phyloP scores from a whole-genome alignment of 2,329 filamentous ascomycete genomes.

The Fusarium compactum region DNA sequence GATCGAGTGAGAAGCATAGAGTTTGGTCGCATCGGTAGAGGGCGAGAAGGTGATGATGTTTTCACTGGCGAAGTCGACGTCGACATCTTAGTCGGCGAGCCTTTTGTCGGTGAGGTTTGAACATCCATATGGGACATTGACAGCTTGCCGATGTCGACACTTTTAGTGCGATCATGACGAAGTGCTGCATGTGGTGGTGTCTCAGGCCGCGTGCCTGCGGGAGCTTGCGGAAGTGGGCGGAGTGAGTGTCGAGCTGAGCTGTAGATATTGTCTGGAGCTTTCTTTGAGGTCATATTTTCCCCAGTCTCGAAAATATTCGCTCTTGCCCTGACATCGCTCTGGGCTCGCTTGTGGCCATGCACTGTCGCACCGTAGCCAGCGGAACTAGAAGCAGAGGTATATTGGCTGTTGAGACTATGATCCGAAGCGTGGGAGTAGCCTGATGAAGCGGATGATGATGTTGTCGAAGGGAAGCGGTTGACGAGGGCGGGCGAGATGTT shows the following conservation, averaged over 20 bases:
- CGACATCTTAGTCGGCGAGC: slow-evolving; percentile 7
- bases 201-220: slow-evolving; percentile 59
- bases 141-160: slow-evolving; percentile 70
- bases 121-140: slow-evolving; percentile 61
- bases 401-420: slow-evolving; percentile 69
- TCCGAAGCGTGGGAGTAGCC: slow-evolving; percentile 72
- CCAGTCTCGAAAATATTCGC: slow-evolving; percentile 62
- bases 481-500: slow-evolving; percentile 54
- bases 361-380: slow-evolving; percentile 58
- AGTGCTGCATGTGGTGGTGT: slow-evolving; percentile 53
- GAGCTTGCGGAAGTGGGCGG: slow-evolving; percentile 77
- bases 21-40: slow-evolving; percentile 63
- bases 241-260: slow-evolving; percentile 80
- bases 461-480: slow-evolving; percentile 75
- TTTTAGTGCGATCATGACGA: slow-evolving; percentile 71
- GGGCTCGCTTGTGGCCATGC: slow-evolving; percentile 76
- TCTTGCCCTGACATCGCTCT: slow-evolving; percentile 75
- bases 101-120: slow-evolving; percentile 53
- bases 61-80: slow-evolving; percentile 9
- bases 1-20: slow-evolving; percentile 71
- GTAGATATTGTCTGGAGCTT: slow-evolving; percentile 73
- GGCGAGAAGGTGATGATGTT: slow-evolving; percentile 55
- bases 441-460: slow-evolving; percentile 78
- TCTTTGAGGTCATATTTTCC: slow-evolving; percentile 59
- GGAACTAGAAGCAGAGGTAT: slow-evolving; percentile 75